phyloP scores from a whole-genome alignment of 2,329 filamentous ascomycete genomes.

The Raffaelea ambrosiae region DNA sequence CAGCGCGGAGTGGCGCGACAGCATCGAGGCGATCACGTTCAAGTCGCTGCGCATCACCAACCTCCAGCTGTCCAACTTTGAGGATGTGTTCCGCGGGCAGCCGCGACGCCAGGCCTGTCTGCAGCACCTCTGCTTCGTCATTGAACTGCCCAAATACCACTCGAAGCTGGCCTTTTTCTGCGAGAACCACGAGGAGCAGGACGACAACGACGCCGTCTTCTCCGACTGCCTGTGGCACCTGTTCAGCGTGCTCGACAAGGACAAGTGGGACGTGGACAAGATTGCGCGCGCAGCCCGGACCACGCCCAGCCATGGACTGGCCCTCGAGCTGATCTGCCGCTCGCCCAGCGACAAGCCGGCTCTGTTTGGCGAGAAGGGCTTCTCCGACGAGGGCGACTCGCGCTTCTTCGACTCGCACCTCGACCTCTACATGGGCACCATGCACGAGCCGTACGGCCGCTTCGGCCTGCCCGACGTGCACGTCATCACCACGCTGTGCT shows the following conservation, averaged over 20 bases:
- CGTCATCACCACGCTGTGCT: constrained; percentile 11
- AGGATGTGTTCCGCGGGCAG: constrained; percentile 13
- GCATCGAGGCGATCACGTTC: constrained; percentile 18
- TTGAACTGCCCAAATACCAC: constrained; percentile 16
- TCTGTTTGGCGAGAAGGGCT: constrained; percentile 5
- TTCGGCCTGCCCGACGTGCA: constrained; percentile 14
- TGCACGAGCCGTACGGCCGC: constrained; percentile 12
- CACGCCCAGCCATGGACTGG: constrained; percentile 6
- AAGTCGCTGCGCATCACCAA: constrained; percentile 13
- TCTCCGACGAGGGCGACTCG: constrained; percentile 4
- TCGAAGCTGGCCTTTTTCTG: constrained; percentile 10
- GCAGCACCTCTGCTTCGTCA: constrained; percentile 13
- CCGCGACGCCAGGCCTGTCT: constrained; percentile 14
- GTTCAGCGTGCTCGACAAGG: constrained; percentile 15
- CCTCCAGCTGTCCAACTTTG: constrained; percentile 14
- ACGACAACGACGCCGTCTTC: constrained; percentile 18
- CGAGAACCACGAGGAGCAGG: constrained; percentile 17
- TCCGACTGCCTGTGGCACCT: constrained; percentile 16
- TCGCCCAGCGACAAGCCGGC: constrained; percentile 12
- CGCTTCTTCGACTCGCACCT: constrained; percentile 8
- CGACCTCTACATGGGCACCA: constrained; percentile 8
- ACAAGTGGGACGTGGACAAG: constrained; percentile 13
- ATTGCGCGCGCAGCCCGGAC: constrained; percentile 6
- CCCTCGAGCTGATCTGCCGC: constrained; percentile 17
- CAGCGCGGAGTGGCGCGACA: constrained; percentile 17